Percentiles rank a stretch among this genome's conserved stretches.
phyloP scores from a whole-genome alignment of 257 asterid genomes.

The Solanum sitiens region DNA sequence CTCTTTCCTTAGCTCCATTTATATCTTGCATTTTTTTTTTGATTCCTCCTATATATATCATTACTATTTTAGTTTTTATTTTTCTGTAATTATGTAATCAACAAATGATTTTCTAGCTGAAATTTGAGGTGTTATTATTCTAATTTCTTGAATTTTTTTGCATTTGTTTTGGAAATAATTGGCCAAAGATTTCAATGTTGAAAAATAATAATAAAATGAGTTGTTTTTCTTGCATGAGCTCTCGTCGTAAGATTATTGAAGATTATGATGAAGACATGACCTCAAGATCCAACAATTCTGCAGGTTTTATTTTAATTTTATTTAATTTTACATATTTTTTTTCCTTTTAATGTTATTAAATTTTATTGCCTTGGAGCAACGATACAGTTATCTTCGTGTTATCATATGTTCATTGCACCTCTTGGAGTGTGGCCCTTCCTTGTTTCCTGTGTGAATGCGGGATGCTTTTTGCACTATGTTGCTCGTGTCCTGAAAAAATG shows the following conservation, averaged over 20 bases:
- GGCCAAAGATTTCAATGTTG: neutral
- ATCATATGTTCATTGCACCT: neutral
- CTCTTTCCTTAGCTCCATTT: neutral
- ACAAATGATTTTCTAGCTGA: neutral
- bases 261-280: constrained; percentile 44
- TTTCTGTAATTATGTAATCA: neutral
- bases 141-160: neutral
- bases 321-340: neutral
- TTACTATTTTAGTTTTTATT: neutral
- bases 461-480: neutral
- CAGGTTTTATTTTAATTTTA: constrained; percentile 23
- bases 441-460: neutral
- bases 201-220: constrained; percentile 31
- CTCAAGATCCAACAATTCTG: constrained; percentile 29
- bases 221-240: constrained; percentile 65
- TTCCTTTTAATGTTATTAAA: neutral
- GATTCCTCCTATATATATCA: neutral
- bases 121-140: neutral
- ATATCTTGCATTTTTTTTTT: neutral
- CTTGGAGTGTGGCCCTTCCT: neutral
- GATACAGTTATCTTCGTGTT: neutral
- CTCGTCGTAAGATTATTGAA: constrained; percentile 39
- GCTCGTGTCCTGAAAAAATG: neutral
- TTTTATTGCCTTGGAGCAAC: neutral
- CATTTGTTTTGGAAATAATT: neutral